Evolutionary conservation across 1,284 basidiomycete genomes (phyloP), one percentile per base, ranked within the genome.

Genomic region (Athelia sp.): DNA sequence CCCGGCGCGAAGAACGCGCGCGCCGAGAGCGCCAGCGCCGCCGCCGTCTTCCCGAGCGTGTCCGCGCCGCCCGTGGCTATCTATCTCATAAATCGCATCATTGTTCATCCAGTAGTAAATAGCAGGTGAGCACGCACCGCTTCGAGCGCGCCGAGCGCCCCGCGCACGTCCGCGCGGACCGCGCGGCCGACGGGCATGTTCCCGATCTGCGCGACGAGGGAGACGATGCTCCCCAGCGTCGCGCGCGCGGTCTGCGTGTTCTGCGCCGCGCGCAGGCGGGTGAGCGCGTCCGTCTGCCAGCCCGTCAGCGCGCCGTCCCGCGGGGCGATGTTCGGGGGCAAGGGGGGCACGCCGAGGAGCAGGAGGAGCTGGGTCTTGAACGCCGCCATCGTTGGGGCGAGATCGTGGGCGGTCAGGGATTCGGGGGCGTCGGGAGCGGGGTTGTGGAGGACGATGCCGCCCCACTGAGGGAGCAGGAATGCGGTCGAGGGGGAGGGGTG

Each of bases 401-500:
- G 75, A 24, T 70, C 68, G 34, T 62, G 48, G 8, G 64, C 49
- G n/a, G 74, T 64, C 19, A 87, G 64, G 42, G 69, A 62, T 15
- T 65, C 22, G 6, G 71, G 72, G 6, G 13, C 4, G 26, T 4
- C 4, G 36, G 36, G 15, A 4, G 36, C n/a, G 23, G 81, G 78
- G 62, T 97, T 93, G 56, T 84, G 70, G 47, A 98, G 77, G 48
- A 90, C 79, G 44, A 99, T 89, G 14, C 93, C 88, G 36, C 97
- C 96, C 87, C 93, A 97, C 67, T 98, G 96, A 0, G 97, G 96
- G 1, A 97, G 76, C 21, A 98, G 77, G 74, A 98, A 99, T 9
- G 88, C 81, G 47, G 72, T 78, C 2, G 79, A 82, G 21, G 64
- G 62, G 17, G 75, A 75, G 2, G 68, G 67, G 9, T 54, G 59